Base-by-base conservation (phyloP, 2,329 filamentous ascomycete species). In the Aspergillus niger region DNA sequence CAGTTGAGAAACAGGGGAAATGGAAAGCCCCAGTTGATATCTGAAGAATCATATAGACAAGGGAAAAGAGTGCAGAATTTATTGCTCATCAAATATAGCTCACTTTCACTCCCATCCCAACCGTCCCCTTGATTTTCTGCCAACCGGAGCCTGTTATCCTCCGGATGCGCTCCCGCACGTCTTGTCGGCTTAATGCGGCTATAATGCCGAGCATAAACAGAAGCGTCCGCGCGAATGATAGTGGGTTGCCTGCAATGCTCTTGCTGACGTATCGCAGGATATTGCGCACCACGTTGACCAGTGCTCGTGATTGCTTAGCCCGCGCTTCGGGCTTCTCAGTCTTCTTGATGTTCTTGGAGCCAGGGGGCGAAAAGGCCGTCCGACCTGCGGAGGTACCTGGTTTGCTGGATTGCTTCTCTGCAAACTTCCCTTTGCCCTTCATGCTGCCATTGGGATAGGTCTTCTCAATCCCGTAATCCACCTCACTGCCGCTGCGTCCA, bases 51-150 rank as follows among this genome's bases (percentile, higher is more conserved):
- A 39, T 57, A 20, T 13, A 50, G 13, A 38, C 28, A 57, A 41
- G 13, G 28, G 15, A 32, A 57, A 32, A 47, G 2, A 55, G 15
- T 2, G 22, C 24, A 2, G 13, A 30, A 24, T 20, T 26, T 8
- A 26, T 41, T 36, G n/a, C 20, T 32, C 48, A 30, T 62, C 49
- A 98, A 62, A 99, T 96, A 79, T 98, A 98, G 74, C 91, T 96
- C 71, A 98, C 93, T 80, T 97, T 98, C 65, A 96, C 91, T 2
- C 94, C 95, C 94, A 98, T 98, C 1, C 93, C 93, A 4, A 94
- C 89, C 0, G 95, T 98, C 49, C 87, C 84, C 73, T 86, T 87
- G 43, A 97, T 80, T 79, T 96, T 97, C 57, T 86, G 85, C 92
- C 92, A 96, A 8, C 87, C 87, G 28, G 84, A 81, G 41, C 84